Evolutionary conservation across 495 filamentous ascomycete genomes (phyloP).

Genomic region (Lasiosphaeris hirsuta): DNA sequence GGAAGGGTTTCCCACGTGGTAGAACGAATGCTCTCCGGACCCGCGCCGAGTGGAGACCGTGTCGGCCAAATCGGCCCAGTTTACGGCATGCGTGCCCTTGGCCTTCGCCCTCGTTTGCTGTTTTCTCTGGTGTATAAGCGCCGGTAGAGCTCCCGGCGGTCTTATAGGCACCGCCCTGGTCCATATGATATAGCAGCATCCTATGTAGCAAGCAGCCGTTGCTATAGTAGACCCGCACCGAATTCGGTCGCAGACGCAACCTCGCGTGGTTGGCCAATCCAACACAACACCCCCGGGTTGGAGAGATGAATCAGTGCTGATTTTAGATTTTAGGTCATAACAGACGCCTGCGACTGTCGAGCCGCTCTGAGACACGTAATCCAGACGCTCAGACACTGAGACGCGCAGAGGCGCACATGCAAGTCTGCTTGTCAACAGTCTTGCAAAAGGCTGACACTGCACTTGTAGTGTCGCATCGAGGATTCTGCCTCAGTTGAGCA

Average conservation of each 20-base stretch:
- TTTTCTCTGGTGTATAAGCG: conserved; percentile 1
- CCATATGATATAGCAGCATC: neutral
- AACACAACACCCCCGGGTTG: neutral
- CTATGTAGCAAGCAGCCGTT: neutral
- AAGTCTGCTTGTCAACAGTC: conserved; percentile 1
- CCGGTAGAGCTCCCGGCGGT: neutral
- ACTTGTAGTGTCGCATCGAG: conserved; percentile 24
- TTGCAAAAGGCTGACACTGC: neutral
- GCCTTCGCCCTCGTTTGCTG: neutral
- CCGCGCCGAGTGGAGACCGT: neutral
- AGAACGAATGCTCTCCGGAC: neutral
- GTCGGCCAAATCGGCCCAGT: conserved; percentile 2
- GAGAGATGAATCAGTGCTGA: neutral
- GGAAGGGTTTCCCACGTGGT: neutral
- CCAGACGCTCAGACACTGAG: conserved; percentile 3
- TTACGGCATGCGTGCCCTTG: neutral
- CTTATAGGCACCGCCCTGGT: neutral
- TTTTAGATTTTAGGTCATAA: neutral
- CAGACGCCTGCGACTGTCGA: neutral
- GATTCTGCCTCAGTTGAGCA: conserved; percentile 21
- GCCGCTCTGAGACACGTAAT: conserved; percentile 12
- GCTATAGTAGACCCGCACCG: neutral
- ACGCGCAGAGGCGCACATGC: conserved; percentile 3
- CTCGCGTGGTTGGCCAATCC: conserved; percentile 15
- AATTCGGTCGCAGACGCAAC: conserved; percentile 5